Conservation (phyloP, 371 early-diverging fungal species). For the Mortierella sp. region DNA sequence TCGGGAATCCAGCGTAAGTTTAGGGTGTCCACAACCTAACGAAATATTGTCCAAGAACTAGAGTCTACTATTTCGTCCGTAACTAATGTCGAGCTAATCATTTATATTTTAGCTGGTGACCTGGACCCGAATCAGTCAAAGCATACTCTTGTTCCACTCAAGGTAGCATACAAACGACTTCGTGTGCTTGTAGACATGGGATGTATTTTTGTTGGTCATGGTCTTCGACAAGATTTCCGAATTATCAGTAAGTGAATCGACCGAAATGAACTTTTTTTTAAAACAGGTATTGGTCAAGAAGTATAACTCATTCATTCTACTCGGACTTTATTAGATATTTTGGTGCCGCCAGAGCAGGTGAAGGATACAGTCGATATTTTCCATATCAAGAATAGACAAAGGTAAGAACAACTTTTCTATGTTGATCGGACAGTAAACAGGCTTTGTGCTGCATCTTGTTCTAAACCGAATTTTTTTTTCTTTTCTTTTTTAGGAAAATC, state of each 20-base stretch:
- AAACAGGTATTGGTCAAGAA: background rate
- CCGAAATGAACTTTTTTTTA: conserved; percentile 1
- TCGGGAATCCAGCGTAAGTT: conserved; percentile 83
- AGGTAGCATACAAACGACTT: conserved; percentile 90
- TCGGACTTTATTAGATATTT: conserved; percentile 67
- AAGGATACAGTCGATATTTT: conserved; percentile 94
- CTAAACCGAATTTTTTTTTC: conserved; percentile 5
- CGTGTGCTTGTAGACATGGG: conserved; percentile 88
- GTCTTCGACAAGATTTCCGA: conserved; percentile 92
- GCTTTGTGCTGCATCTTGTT: conserved; percentile 9
- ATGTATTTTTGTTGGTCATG: conserved; percentile 94
- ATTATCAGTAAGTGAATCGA: conserved; percentile 74
- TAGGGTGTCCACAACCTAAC: too few relatives aligned
- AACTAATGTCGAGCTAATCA: conserved; percentile 2
- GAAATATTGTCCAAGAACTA: too few relatives aligned
- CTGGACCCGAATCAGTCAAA: conserved; percentile 76
- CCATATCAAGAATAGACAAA: conserved; percentile 79
- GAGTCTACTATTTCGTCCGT: background rate
- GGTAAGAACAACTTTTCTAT: too few relatives aligned
- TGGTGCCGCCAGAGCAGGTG: conserved; percentile 86
- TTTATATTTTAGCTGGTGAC: conserved; percentile 71
- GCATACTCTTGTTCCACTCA: conserved; percentile 86
- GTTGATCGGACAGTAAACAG: too few relatives aligned
- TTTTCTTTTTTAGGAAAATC: conserved; percentile 66
- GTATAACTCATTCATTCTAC: conserved; percentile 1